Conservation (phyloP, 164 flowering plant species). For the Houttuynia cordata region DNA sequence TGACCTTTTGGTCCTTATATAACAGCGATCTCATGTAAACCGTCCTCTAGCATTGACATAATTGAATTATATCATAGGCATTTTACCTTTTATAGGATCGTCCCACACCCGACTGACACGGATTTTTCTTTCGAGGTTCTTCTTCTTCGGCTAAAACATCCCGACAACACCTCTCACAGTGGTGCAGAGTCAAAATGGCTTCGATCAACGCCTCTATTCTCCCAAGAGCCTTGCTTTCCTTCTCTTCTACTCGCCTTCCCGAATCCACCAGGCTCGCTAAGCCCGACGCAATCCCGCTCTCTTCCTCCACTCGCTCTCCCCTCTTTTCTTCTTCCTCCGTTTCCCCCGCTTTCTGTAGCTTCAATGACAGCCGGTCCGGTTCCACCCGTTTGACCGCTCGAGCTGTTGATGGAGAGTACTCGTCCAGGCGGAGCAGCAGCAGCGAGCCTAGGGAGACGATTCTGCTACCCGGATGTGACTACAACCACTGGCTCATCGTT, state of each 20-base stretch:
- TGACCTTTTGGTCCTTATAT: no score
- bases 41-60: no score
- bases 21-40: no score
- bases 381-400: conserved; percentile 6
- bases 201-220: conserved; percentile 14
- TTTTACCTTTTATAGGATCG: no score
- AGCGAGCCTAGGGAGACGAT: conserved; percentile 83
- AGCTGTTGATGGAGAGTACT: conserved; percentile 37
- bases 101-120: no score
- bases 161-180: no score
- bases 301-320: conserved; percentile 7
- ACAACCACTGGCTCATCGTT: conserved; percentile 93
- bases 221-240: conserved; percentile 25
- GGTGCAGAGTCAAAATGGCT: conserved; percentile 7
- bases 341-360: conserved; percentile 9
- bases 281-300: not conserved
- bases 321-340: conserved; percentile 4
- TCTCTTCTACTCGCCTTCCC: conserved; percentile 3
- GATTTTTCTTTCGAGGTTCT: no score
- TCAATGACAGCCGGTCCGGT: not conserved
- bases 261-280: not conserved
- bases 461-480: conserved; percentile 90
- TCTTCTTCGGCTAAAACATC: not conserved
- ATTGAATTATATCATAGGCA: no score
- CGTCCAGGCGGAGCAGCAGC: conserved; percentile 54